phyloP scores from a whole-genome alignment of 2,329 filamentous ascomycete species.

The Scytalidium sp. region DNA sequence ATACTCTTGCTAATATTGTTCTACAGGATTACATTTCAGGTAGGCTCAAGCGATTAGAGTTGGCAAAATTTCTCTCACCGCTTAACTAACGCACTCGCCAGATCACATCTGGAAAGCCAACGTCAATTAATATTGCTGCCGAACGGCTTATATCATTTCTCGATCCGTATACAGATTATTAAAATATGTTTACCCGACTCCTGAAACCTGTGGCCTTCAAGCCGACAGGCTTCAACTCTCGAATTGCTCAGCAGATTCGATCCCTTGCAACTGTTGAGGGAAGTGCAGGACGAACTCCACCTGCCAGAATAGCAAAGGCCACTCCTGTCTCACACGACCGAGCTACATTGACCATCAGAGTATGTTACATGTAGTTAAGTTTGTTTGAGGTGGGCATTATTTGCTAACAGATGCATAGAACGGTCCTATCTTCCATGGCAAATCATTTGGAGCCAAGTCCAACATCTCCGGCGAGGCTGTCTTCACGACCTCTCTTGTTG shows the following conservation, averaged over 20 bases:
- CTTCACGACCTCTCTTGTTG: slow-evolving; percentile 96
- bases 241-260: slow-evolving; percentile 36
- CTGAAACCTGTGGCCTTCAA: slow-evolving; percentile 49
- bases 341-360: slow-evolving; percentile 92
- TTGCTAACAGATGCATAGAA: slow-evolving; percentile 52
- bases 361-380: slow-evolving; percentile 36
- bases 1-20: slow-evolving; percentile 38
- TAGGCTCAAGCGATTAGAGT: slow-evolving; percentile 35
- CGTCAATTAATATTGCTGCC: slow-evolving; percentile 31
- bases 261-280: slow-evolving; percentile 65
- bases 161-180: slow-evolving; percentile 18
- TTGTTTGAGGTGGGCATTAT: slow-evolving; percentile 3
- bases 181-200: slow-evolving; percentile 60
- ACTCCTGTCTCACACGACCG: slow-evolving; percentile 71
- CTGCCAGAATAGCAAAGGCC: slow-evolving; percentile 52
- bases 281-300: slow-evolving; percentile 68
- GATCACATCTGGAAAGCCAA: slow-evolving; percentile 42
- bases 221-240: slow-evolving; percentile 25
- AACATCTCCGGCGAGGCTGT: slow-evolving; percentile 98
- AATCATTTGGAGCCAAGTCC: slow-evolving; percentile 91
- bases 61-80: slow-evolving; percentile 15
- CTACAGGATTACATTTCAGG: slow-evolving; percentile 73
- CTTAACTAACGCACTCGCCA: slow-evolving; percentile 21
- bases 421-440: slow-evolving; percentile 93
- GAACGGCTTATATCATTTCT: slow-evolving; percentile 13